Percentiles rank a stretch among this genome's conserved stretches.
Evolutionary conservation across 306 rosid genomes (phyloP).

Genomic region (Adenanthera pavonina): DNA sequence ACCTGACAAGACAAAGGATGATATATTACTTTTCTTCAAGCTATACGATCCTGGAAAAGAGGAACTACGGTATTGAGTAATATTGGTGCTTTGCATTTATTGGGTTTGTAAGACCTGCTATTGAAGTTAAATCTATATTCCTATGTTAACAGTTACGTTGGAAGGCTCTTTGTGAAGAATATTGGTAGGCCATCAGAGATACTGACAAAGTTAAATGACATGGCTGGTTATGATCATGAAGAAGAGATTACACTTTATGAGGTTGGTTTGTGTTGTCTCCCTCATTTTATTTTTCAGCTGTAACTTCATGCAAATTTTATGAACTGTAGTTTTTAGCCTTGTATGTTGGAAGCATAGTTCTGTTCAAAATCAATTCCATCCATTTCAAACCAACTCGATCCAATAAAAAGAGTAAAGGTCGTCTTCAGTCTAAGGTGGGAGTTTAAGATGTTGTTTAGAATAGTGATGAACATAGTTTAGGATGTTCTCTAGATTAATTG

Average conservation of each 20-base stretch:
- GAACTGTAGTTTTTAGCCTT: constrained; percentile 24
- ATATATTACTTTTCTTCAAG: constrained; percentile 85
- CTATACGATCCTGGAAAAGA: constrained; percentile 83
- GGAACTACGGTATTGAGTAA: constrained; percentile 69
- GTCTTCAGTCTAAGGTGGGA: too few species aligned
- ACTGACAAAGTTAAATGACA: constrained; percentile 70
- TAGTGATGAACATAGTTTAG: too few species aligned
- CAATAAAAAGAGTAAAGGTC: too few species aligned
- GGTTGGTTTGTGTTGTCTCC: constrained; percentile 55
- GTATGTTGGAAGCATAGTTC: background rate
- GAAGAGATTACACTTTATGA: constrained; percentile 92
- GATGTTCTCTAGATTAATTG: too few species aligned
- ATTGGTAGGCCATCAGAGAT: constrained; percentile 79
- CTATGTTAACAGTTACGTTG: constrained; percentile 65
- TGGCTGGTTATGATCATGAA: constrained; percentile 87
- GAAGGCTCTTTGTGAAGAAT: constrained; percentile 84
- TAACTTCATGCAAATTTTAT: constrained; percentile 2
- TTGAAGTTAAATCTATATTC: constrained; percentile 37
- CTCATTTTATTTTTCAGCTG: background rate
- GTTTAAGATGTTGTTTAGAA: too few species aligned
- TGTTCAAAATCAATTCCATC: background rate
- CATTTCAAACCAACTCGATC: background rate
- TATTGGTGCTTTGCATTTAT: constrained; percentile 21
- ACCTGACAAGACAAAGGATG: constrained; percentile 84
- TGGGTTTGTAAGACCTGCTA: constrained; percentile 15